phyloP scores from a whole-genome alignment of 148 eudicot genomes.

The Cornus florida region DNA sequence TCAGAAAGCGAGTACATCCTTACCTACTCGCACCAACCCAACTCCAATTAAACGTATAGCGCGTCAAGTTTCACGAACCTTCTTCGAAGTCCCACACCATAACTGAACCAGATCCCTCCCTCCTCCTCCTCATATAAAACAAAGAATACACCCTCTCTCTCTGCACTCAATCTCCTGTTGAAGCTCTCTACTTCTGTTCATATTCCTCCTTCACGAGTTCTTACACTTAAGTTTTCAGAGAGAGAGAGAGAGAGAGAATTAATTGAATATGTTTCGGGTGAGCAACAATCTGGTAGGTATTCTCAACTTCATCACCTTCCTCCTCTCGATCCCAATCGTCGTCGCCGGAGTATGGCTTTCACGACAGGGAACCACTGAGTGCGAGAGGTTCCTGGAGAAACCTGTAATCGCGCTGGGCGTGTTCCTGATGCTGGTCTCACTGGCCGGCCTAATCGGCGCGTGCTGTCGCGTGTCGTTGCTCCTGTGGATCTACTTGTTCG shows the following conservation, averaged over 20 bases:
- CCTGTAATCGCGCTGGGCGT: slow-evolving; percentile 67
- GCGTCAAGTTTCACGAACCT: not conserved
- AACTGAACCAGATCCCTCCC: not conserved
- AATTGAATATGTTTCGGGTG: slow-evolving; percentile 20
- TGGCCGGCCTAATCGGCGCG: slow-evolving; percentile 77
- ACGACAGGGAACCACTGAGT: slow-evolving; percentile 56
- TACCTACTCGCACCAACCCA: too few species aligned
- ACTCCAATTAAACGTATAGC: not conserved
- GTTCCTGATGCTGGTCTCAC: slow-evolving; percentile 62
- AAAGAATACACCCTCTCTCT: not conserved
- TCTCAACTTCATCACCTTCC: slow-evolving; percentile 65
- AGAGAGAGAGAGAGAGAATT: not conserved
- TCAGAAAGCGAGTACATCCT: too few species aligned
- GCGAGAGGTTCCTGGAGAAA: slow-evolving; percentile 62
- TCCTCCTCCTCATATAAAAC: too few species aligned
- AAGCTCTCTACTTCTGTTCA: not conserved
- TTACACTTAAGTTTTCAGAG: too few species aligned
- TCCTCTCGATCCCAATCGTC: slow-evolving; percentile 76
- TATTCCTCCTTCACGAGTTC: too few species aligned
- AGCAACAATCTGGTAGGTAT: slow-evolving; percentile 64
- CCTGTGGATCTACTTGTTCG: slow-evolving; percentile 72
- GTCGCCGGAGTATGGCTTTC: slow-evolving; percentile 78
- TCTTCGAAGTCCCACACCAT: not conserved
- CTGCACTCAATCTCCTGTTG: not conserved
- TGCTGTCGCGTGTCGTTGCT: slow-evolving; percentile 82